Conservation (phyloP, 2,329 filamentous ascomycete species). For the Colletotrichum navitas region DNA sequence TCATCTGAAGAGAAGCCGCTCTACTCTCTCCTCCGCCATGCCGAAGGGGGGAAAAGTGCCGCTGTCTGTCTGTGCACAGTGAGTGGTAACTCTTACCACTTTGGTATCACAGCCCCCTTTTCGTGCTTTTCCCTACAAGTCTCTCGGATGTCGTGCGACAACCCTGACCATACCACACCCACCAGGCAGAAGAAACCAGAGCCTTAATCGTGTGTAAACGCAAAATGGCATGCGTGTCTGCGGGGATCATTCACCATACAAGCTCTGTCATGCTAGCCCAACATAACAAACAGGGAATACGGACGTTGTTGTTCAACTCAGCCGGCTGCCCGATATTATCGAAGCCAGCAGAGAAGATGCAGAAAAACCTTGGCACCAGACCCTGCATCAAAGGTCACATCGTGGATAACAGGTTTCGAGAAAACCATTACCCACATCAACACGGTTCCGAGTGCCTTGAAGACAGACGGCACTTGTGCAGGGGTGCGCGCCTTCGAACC, state of each 20-base stretch:
- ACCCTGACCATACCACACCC: neutral
- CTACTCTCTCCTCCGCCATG: conserved; percentile 77
- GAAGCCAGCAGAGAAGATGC: conserved; percentile 91
- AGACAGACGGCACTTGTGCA: conserved; percentile 94
- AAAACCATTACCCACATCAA: conserved; percentile 89
- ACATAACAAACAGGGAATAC: conserved; percentile 70
- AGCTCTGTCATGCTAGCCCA: conserved; percentile 25
- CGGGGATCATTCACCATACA: neutral
- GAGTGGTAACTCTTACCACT: neutral
- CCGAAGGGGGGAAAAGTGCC: conserved; percentile 70
- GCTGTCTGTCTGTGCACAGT: conserved; percentile 54
- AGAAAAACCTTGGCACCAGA: conserved; percentile 86
- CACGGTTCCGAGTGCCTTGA: conserved; percentile 89
- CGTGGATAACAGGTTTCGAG: conserved; percentile 95
- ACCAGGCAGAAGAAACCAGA: neutral
- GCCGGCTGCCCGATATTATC: conserved; percentile 77
- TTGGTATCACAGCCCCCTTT: neutral
- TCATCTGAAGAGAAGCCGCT: conserved; percentile 79
- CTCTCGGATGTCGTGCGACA: conserved; percentile 6
- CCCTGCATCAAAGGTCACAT: conserved; percentile 90
- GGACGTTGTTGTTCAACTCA: conserved; percentile 85
- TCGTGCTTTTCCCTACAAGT: neutral
- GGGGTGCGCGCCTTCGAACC: conserved; percentile 88
- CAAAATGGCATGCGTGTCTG: conserved; percentile 17
- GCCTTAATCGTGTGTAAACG: conserved; percentile 28